Base-by-base conservation (phyloP, 148 eudicot species). In the Rhododendron ferrugineum region DNA sequence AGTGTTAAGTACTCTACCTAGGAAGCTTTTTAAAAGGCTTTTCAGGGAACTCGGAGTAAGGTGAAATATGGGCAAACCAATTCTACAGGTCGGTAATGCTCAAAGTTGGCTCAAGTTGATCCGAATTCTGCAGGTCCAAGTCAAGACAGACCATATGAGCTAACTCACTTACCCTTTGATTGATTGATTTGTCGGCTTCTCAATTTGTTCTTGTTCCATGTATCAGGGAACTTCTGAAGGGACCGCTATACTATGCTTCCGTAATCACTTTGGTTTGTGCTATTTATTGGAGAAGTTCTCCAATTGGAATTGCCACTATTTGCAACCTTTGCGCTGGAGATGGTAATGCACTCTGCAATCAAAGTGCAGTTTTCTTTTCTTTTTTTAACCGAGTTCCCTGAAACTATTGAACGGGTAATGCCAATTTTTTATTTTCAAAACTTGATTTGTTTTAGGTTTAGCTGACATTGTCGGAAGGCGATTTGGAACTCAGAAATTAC, bases 261-360 rank as follows among this genome's bases (percentile, higher is more conserved):
- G 74, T 97, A 78, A 89, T 96, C 84, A 91, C 98, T 34, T 90
- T 94, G 80, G 95, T 93, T 73, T 86, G 90, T 86, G 86, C 91
- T 73, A 82, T 90, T 11, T 96, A 89, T 89, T 95, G 98, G 98
- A 93, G 97, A 89, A 91, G 93, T 74, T 96, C 99, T 83, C 97
- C 98, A 1, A 89, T 91, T 18, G 97, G 92, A 60, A 82, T 95
- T 88, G 96, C 96, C 62, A 91, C 90, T 46, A 85, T 96, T 46
- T 95, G 96, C 90, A 95, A 94, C 89, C 89, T 96, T 50, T 96
- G 98, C 83, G 99, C 98, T 90, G 99, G 99, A 91, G 99, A 96
- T 86, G 99, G 98, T 96, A 92, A 64, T 30, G 11, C 52, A 52
- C 49, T 79, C 82, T 68, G 26, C 18, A 28, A 23, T 6, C n/a